These are phyloP conservation scores for Alternaria conjuncta DNA, from an alignment of 2,329 filamentous ascomycete genomes.

Conservation along the genomic window DNA sequence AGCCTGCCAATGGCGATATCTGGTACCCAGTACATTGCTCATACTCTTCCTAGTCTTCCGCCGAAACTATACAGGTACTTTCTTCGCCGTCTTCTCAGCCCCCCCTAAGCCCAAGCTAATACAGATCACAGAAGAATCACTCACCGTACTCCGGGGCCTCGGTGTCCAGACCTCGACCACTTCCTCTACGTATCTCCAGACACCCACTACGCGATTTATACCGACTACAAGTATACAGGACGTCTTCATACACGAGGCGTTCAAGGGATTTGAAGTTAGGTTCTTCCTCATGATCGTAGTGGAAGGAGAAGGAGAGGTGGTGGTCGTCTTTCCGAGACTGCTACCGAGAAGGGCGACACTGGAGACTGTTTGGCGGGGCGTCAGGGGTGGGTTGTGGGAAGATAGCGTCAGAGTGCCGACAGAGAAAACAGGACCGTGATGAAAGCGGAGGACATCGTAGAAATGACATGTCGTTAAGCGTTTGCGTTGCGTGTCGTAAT, in stretches of 20 bases:
- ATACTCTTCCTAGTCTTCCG: conserved; percentile 55
- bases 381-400: conserved; percentile 82
- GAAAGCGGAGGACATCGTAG: neutral
- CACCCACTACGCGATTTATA: conserved; percentile 74
- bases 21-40: conserved; percentile 48
- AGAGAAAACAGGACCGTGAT: neutral
- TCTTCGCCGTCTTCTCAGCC: neutral
- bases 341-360: conserved; percentile 77
- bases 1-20: conserved; percentile 50
- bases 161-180: conserved; percentile 87
- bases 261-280: conserved; percentile 86
- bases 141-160: conserved; percentile 85
- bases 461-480: neutral
- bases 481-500: neutral
- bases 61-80: conserved; percentile 59
- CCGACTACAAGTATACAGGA: conserved; percentile 92
- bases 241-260: conserved; percentile 93
- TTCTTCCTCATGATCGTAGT: conserved; percentile 92
- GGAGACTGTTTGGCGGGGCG: conserved; percentile 89
- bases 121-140: conserved; percentile 71
- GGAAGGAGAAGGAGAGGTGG: conserved; percentile 82
- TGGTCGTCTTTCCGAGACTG: conserved; percentile 91
- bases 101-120: conserved; percentile 1
- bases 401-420: conserved; percentile 23
- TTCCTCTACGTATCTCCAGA: conserved; percentile 70